Base-by-base conservation (phyloP, 2,329 filamentous ascomycete species). In the Exophiala calicioides region DNA sequence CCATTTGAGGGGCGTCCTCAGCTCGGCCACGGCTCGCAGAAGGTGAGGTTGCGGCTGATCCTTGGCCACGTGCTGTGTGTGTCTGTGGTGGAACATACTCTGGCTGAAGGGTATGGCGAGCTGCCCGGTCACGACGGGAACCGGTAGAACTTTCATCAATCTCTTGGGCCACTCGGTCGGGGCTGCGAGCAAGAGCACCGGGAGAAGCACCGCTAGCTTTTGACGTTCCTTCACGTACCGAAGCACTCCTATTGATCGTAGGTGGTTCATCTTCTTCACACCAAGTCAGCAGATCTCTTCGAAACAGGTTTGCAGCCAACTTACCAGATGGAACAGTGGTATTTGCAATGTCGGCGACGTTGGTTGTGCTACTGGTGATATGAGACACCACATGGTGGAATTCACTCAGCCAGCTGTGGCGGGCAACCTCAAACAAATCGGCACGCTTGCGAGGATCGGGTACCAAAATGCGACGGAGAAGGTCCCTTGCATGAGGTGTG, bases 321-420 rank as follows among this genome's bases (percentile, higher is more conserved):
- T 64, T 73, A 81, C 78, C 57, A 57, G 73, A 66, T 16, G 81
- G 75, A 7, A 88, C 79, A 1, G 88, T 86, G 2, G 87, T 84
- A 58, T 89, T 88, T 58, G 89, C 84, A 58, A 94, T 90, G 60
- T 97, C 90, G 38, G 80, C 82, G 8, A 88, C 83, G 41, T 86
- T 88, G 6, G 91, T 96, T 3, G 90, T 95, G 63, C 85, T 91
- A 69, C 93, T 97, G 16, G 93, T 97, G 63, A 98, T 96, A 66
- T 96, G 90, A 62, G 90, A 88, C 37, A 98, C 91, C 37, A 97
- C 85, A 64, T 95, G 88, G n/a, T 90, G 86, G 65, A 93, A 98
- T 65, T 97, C 93, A 70, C 87, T 95, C 57, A 98, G 72, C 93
- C 93, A 98, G 71, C 93, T 98, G 70, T 98, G 93, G 41, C 93